phyloP scores from a whole-genome alignment of 78 protist species.

The Polysphondylium violaceum region DNA sequence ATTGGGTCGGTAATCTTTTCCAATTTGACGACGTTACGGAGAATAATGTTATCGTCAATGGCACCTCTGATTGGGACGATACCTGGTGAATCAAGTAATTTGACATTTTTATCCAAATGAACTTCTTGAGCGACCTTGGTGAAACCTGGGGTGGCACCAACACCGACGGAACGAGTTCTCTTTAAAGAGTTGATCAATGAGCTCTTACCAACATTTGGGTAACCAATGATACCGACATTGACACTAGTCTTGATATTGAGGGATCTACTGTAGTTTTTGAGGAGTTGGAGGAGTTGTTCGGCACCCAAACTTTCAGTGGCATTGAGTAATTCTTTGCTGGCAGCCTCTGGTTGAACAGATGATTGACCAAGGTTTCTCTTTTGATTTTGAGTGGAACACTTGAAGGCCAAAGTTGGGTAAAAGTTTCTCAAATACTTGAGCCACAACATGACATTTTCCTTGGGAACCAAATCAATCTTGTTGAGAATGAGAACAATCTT shows the following conservation, averaged over 20 bases:
- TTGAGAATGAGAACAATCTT: conserved; percentile 95
- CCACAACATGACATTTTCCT: conserved; percentile 88
- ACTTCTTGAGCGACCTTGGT: conserved; percentile 91
- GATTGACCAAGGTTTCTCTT: conserved; percentile 66
- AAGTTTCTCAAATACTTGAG: conserved; percentile 80
- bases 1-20: conserved; percentile 87
- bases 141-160: conserved; percentile 94
- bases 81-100: conserved; percentile 98
- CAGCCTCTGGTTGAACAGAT: conserved; percentile 18
- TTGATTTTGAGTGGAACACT: conserved; percentile 86
- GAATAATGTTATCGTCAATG: conserved; percentile 63
- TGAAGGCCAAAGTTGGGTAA: conserved; percentile 94
- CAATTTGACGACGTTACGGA: conserved; percentile 79
- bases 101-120: conserved; percentile 89
- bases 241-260: conserved; percentile 87
- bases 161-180: conserved; percentile 91
- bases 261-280: conserved; percentile 92
- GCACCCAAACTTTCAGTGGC: conserved; percentile 84
- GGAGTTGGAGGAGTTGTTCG: conserved; percentile 83
- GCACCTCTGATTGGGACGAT: conserved; percentile 81
- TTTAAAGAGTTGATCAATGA: conserved; percentile 97
- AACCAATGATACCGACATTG: conserved; percentile 96
- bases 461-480: conserved; percentile 96
- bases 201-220: conserved; percentile 98
- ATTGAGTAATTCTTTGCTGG: conserved; percentile 23